Conservation (phyloP, 768 basidiomycete genomes). For the Kwoniella heveanensis region DNA sequence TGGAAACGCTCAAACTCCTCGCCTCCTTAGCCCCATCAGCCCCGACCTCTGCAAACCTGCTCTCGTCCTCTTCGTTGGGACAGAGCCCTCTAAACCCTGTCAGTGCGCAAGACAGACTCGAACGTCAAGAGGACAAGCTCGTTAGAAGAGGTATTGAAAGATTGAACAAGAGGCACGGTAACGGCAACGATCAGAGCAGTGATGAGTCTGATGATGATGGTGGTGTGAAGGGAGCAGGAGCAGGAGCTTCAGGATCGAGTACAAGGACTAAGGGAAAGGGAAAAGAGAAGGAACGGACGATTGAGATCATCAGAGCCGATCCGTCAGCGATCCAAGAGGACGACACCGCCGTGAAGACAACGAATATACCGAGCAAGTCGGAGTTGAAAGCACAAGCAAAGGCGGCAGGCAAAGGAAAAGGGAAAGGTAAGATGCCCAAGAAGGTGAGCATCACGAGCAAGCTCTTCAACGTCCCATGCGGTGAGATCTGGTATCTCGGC, state of each 20-base stretch:
- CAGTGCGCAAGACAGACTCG: constrained; percentile 45
- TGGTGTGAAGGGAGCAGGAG: constrained; percentile 45
- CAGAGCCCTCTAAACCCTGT: constrained; percentile 49
- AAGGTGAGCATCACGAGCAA: constrained; percentile 24
- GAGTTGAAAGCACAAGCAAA: constrained; percentile 19
- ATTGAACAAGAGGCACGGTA: constrained; percentile 23
- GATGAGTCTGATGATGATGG: constrained; percentile 30
- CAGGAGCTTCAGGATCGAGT: constrained; percentile 47
- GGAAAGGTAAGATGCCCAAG: constrained; percentile 28
- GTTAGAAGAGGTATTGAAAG: constrained; percentile 51
- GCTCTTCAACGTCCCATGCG: too few species aligned
- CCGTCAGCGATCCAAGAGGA: constrained; percentile 12
- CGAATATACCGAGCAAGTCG: constrained; percentile 17
- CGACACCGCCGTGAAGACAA: constrained; percentile 11
- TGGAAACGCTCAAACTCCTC: constrained; percentile 47
- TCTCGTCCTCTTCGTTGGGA: constrained; percentile 48
- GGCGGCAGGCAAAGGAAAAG: constrained; percentile 16
- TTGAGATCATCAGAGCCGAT: constrained; percentile 28
- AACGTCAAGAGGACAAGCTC: constrained; percentile 45
- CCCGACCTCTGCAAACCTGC: constrained; percentile 35
- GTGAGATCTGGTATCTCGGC: too few species aligned
- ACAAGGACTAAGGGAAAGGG: constrained; percentile 29
- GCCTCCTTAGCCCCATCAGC: constrained; percentile 41
- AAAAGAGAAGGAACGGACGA: constrained; percentile 38
- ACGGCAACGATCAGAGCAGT: constrained; percentile 24